These are phyloP conservation scores for Angophora floribunda DNA, from an alignment of 345 rosid genomes.

Conservation along the genomic window DNA sequence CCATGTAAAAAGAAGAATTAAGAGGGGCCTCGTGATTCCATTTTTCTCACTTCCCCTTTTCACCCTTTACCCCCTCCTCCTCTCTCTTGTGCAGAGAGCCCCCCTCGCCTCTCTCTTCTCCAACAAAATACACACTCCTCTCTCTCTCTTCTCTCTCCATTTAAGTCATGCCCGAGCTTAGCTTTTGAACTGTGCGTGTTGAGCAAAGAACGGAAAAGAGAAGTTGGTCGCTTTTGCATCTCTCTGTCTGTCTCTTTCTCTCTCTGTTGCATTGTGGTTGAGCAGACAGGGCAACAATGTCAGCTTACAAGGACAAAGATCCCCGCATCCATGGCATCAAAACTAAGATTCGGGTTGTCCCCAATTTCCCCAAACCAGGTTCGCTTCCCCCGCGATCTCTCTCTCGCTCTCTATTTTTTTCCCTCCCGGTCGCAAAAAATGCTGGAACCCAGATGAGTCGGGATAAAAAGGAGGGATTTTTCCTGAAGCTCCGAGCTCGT, in stretches of 20 bases:
- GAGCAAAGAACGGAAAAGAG: neutral
- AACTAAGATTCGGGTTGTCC: constrained; percentile 78
- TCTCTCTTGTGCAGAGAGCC: neutral
- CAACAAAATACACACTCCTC: neutral
- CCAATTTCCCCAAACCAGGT: constrained; percentile 56
- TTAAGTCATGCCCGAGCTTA: neutral
- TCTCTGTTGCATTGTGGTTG: neutral
- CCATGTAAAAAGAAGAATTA: neutral
- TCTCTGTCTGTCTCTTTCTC: neutral
- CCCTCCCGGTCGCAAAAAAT: neutral
- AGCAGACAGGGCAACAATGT: neutral
- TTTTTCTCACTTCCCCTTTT: neutral
- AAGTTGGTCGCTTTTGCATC: neutral
- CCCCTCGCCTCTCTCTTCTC: neutral
- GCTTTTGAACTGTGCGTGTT: neutral
- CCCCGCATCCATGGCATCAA: constrained; percentile 72
- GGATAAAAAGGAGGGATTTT: neutral
- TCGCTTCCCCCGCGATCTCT: neutral
- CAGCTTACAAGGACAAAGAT: constrained; percentile 40
- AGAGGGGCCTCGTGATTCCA: neutral
- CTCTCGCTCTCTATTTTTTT: neutral
- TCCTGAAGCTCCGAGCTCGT: neutral
- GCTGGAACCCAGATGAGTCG: neutral
- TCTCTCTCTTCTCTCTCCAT: neutral
- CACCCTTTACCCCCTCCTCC: neutral